A percentile compares a stretch with the other conserved stretches of the same genome.
Evolutionary conservation across 352 stramenopile genomes (phyloP).

Genomic region (Pythium rhizo-oryzae): DNA sequence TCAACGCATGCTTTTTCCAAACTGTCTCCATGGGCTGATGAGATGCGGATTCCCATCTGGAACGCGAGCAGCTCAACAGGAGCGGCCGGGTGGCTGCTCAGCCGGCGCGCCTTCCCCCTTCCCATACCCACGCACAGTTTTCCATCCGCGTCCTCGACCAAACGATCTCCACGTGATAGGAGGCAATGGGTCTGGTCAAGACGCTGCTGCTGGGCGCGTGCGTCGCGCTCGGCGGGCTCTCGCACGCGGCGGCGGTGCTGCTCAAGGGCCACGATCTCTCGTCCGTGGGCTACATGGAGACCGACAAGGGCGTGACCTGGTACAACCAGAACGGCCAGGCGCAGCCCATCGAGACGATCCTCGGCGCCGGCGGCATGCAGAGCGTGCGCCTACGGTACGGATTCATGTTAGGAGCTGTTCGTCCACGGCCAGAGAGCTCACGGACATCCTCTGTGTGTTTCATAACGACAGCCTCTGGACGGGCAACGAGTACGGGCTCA

Average conservation of each 20-base stretch:
- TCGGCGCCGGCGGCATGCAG: constrained; percentile 15
- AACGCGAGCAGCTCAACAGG: background rate
- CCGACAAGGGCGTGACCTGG: constrained; percentile 16
- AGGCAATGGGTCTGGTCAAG: constrained; percentile 6
- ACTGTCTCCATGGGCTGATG: background rate
- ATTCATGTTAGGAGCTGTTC: background rate
- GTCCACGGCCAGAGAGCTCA: background rate
- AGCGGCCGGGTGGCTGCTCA: background rate
- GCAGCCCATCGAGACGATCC: constrained; percentile 11
- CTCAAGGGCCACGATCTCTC: constrained; percentile 16
- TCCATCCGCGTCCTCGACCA: background rate
- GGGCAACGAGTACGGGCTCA: constrained; percentile 13
- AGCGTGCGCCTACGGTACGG: constrained; percentile 12
- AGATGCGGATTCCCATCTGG: background rate
- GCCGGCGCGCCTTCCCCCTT: too few relatives aligned
- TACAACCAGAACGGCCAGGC: constrained; percentile 11
- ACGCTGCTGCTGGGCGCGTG: background rate
- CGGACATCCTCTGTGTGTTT: background rate
- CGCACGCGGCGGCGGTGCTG: background rate
- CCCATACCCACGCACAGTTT: background rate
- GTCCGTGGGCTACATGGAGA: constrained; percentile 22
- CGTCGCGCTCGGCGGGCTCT: constrained; percentile 5
- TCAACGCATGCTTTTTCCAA: background rate
- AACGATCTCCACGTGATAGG: background rate
- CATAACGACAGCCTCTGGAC: constrained; percentile 1